Percentiles rank a stretch among this genome's conserved stretches.
Conservation (phyloP, 805 yeast genomes). For the Clavispora santaluciae region DNA sequence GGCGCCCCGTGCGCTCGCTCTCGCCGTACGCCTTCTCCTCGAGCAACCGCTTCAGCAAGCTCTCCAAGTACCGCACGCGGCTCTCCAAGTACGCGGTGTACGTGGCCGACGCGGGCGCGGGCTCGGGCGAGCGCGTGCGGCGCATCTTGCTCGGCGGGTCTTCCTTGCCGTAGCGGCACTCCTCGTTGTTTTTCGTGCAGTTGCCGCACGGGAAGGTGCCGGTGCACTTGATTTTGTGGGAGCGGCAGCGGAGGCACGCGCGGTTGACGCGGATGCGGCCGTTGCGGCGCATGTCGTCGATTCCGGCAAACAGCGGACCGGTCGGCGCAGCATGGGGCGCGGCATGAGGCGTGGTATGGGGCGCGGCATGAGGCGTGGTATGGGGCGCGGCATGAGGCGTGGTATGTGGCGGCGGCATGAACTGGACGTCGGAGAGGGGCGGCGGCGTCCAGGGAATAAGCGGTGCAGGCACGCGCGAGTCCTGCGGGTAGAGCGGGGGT, state of each 20-base stretch:
- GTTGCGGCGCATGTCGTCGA: not conserved
- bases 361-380: too few relatives aligned
- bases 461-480: not conserved
- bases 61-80: conserved; percentile 37
- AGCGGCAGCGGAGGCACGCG: conserved; percentile 55
- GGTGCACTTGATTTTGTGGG: conserved; percentile 54
- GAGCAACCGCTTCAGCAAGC: conserved; percentile 14
- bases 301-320: not conserved
- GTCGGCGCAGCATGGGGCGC: too few relatives aligned
- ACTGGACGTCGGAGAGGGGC: not conserved
- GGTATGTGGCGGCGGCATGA: not conserved
- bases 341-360: too few relatives aligned
- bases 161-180: conserved; percentile 24
- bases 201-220: conserved; percentile 48
- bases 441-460: not conserved
- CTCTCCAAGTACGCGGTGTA: conserved; percentile 28
- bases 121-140: not conserved
- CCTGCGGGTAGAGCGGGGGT: not conserved
- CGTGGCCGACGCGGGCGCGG: not conserved
- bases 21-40: not conserved
- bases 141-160: conserved; percentile 1
- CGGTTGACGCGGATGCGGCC: conserved; percentile 40
- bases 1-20: not conserved
- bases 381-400: too few relatives aligned
- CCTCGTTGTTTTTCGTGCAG: conserved; percentile 36